These are phyloP conservation scores for Tricholoma terreum DNA, from an alignment of 768 basidiomycete genomes.

Conservation along the genomic window DNA sequence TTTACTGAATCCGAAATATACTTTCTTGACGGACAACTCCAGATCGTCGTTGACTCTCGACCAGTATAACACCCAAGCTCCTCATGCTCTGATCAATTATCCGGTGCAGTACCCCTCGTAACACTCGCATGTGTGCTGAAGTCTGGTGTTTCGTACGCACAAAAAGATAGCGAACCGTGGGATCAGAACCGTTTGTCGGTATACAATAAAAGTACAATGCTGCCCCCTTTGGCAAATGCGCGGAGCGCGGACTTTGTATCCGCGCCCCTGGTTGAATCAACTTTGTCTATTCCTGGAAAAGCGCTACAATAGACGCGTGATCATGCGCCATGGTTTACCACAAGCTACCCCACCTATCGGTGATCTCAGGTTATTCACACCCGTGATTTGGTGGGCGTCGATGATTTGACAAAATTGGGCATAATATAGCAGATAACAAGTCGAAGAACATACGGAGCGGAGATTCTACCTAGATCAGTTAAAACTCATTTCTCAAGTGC, in stretches of 20 bases:
- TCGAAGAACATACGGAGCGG: slow-evolving; percentile 1
- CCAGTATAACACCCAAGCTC: no score
- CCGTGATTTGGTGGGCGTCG: background rate
- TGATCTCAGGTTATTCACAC: background rate
- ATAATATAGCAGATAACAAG: background rate
- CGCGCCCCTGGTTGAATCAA: background rate
- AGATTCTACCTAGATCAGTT: slow-evolving; percentile 2
- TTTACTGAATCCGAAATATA: no score
- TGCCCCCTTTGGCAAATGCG: background rate
- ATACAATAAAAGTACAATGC: background rate
- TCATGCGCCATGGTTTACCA: background rate
- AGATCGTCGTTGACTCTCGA: no score
- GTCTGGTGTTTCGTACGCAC: background rate
- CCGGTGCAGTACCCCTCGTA: no score
- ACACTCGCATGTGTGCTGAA: background rate
- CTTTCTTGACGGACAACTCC: no score
- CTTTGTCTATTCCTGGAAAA: background rate
- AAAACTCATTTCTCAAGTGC: background rate
- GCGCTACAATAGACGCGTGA: background rate
- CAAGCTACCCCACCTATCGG: background rate
- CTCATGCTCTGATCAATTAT: no score
- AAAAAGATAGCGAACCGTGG: no score
- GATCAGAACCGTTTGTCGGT: no score
- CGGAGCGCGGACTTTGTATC: background rate
- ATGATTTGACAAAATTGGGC: background rate